Conservation (phyloP, 164 flowering plant species). For the Kalanchoe fedtschenkoi region DNA sequence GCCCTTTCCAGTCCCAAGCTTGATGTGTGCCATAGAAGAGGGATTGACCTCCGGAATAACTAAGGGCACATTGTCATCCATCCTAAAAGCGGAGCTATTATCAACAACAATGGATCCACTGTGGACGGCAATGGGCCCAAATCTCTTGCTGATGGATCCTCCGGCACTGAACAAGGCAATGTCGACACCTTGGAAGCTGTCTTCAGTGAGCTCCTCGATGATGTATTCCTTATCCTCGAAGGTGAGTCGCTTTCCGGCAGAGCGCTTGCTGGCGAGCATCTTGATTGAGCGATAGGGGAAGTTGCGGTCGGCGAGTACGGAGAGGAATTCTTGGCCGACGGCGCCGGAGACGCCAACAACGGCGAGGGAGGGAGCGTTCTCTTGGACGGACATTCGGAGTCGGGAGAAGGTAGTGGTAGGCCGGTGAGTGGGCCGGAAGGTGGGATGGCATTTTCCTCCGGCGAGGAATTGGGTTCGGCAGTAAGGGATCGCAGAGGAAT, state of each 20-base stretch:
- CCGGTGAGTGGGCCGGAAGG: neutral
- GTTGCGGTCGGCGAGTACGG: slow-evolving; percentile 71
- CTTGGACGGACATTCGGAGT: slow-evolving; percentile 46
- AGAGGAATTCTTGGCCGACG: slow-evolving; percentile 92
- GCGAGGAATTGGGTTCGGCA: slow-evolving; percentile 2
- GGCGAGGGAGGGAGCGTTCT: slow-evolving; percentile 75
- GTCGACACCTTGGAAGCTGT: slow-evolving; percentile 77
- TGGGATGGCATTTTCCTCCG: slow-evolving; percentile 5
- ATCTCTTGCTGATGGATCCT: slow-evolving; percentile 80
- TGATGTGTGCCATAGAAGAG: slow-evolving; percentile 69
- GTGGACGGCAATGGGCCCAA: slow-evolving; percentile 74
- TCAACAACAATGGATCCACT: slow-evolving; percentile 78
- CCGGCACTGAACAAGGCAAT: slow-evolving; percentile 96
- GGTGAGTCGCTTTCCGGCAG: slow-evolving; percentile 53
- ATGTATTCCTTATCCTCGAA: slow-evolving; percentile 49
- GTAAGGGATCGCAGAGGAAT: slow-evolving; percentile 1
- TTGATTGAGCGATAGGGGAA: slow-evolving; percentile 80
- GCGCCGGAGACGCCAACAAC: slow-evolving; percentile 99
- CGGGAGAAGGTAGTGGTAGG: slow-evolving; percentile 9
- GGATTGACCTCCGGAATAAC: slow-evolving; percentile 97
- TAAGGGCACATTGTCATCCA: slow-evolving; percentile 75
- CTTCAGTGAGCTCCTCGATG: slow-evolving; percentile 66
- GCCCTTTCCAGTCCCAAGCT: slow-evolving; percentile 60
- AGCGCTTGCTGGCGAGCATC: slow-evolving; percentile 88
- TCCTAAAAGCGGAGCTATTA: slow-evolving; percentile 92